Evolutionary conservation across 352 stramenopile species (phyloP).

Genomic region (Globisporangium solare): DNA sequence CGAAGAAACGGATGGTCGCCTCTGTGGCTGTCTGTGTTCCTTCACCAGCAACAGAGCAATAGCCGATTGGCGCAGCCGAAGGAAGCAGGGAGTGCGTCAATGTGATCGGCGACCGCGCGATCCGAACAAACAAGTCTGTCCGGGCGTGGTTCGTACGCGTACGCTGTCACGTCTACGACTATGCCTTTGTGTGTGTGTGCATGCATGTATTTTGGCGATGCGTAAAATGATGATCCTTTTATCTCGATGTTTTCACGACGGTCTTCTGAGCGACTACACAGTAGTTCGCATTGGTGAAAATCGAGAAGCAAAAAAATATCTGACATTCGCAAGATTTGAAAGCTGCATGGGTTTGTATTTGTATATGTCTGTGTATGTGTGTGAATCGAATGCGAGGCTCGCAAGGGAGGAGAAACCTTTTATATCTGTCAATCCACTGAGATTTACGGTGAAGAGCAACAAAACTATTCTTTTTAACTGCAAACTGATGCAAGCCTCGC

Average conservation of each 20-base stretch:
- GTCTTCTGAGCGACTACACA: slow-evolving; percentile 73
- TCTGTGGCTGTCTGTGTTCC: not conserved
- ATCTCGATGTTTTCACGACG: slow-evolving; percentile 89
- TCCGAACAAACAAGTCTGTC: not conserved
- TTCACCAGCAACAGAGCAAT: not conserved
- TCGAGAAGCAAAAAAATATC: slow-evolving; percentile 84
- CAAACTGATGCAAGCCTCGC: slow-evolving; percentile 53
- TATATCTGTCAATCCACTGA: slow-evolving; percentile 78
- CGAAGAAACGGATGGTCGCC: not conserved
- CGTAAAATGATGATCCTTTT: slow-evolving; percentile 83
- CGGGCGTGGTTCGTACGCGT: not conserved
- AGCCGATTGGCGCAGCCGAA: not conserved
- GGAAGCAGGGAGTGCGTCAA: too few relatives aligned
- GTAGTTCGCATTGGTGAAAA: slow-evolving; percentile 65
- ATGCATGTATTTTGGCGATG: slow-evolving; percentile 15
- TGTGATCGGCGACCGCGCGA: not conserved
- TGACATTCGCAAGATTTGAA: slow-evolving; percentile 52
- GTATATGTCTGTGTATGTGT: slow-evolving; percentile 9
- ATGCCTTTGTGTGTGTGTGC: slow-evolving; percentile 9
- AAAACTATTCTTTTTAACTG: slow-evolving; percentile 87
- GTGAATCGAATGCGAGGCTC: slow-evolving; percentile 9
- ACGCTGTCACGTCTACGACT: slow-evolving; percentile 5
- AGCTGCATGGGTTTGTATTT: slow-evolving; percentile 11
- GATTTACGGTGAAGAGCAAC: slow-evolving; percentile 67
- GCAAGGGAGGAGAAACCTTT: slow-evolving; percentile 69